Evolutionary conservation across 305 asterid species (phyloP), one percentile per base, ranked within the genome.

Genomic region (Fraxinus dipetala): DNA sequence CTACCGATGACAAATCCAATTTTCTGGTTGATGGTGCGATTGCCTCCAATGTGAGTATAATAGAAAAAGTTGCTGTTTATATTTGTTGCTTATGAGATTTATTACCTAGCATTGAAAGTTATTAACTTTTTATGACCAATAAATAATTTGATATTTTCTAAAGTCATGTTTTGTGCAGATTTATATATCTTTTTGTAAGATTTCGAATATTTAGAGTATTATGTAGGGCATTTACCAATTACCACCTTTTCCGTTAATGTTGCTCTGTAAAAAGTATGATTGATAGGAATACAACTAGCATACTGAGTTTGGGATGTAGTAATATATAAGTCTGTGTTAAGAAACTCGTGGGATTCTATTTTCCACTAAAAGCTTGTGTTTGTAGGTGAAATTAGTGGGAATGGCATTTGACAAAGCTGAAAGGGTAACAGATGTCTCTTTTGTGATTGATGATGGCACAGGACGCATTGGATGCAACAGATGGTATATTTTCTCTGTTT

Each of bases 381-480:
- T 85, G 63, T 81, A 95, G 98, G 99, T 95, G 82, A 92, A 89
- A 88, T 63, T 93, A 86, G 81, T 96, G 9, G 98, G 99, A 63
- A 89, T 94, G 94, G 88, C 87, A 32, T 92, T 74, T 61, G 83
- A 93, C 20, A 94, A 89, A 84, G 77, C 92, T 5, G 88, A 79
- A 36, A 89, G 91, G 89, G 89, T 84, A 11, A 91, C 96, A 2
- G 95, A 92, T 87, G 92, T 85, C 34, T 83, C 92, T 1, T 96
- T 96, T 56, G 85, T 82, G 67, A 83, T 96, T 40, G 98, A 96
- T 86, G 99, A 96, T 87, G 98, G 96, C 73, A 93, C 99, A 0
- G 98, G 95, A 22, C 96, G 98, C 6, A 88, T 94, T 80, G 88
- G 84, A 32, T 94, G 99, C 85, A 88, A 78, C 36, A 90, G 89